Base-by-base conservation (phyloP, 805 yeast species). In the Candida nonsorbophila region DNA sequence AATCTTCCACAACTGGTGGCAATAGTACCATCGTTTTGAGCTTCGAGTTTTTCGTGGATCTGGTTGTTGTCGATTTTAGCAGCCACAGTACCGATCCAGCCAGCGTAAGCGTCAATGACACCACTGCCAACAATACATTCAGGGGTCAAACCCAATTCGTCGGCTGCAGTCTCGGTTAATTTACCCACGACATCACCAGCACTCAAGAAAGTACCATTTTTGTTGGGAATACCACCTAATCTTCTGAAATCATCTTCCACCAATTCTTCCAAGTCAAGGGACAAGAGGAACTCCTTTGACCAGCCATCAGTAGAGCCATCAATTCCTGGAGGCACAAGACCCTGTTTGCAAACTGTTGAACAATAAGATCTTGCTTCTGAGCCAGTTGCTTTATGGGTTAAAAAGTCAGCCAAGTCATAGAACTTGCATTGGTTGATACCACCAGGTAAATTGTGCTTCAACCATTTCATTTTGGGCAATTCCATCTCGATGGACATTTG, bases 401-500 rank as follows among this genome's bases (percentile, higher is more conserved):
- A 69, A 55, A 67, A 92, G 56, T 92, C 98, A 4, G 95, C 84
- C 41, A 92, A 71, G 55, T 92, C 98, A 53, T 86, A 90, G 57
- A 92, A 92, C 61, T 85, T 82, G 53, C 85, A 83, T 32, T 59
- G 57, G 10, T 66, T 74, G 34, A 64, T 58, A 5, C 71, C 71
- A 19, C 62, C 60, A 4, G 94, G 84, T 65, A 87, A 61, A 56
- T 92, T 69, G 54, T 83, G 79, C 54, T 90, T 90, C 49, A 92
- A 71, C 98, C 98, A 92, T 62, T 84, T 84, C 62, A 86, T 87
- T 60, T 92, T 92, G 37, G 98, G 98, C 41, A 92, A 69, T 53
- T 92, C 97, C 97, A 92, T 92, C 58, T 90, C 98, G 48, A 92
- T 83, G 28, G 97, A 87, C 97, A 92, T 90, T 46, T 79, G 80